These are phyloP conservation scores for Ceratocystis cacaofunesta DNA, from an alignment of 2,329 filamentous ascomycete species.

Conservation along the genomic window DNA sequence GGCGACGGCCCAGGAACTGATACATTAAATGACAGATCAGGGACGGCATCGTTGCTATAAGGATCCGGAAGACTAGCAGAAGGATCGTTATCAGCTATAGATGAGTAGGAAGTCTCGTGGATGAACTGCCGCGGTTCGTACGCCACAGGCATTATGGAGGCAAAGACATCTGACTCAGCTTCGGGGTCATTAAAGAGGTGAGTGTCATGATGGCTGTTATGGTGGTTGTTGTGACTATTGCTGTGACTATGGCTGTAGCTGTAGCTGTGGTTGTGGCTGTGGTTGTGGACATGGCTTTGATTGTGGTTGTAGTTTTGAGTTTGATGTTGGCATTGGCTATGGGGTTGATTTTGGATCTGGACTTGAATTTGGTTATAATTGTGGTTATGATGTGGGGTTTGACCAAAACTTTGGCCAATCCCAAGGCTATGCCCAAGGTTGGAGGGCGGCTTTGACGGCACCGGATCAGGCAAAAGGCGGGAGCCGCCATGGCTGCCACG, in stretches of 20 bases:
- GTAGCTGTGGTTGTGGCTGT: too few species aligned
- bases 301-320: too few species aligned
- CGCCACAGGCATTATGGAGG: slow-evolving; percentile 34
- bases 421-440: not conserved
- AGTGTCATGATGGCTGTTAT: slow-evolving; percentile 18
- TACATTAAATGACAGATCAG: slow-evolving; percentile 30
- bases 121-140: slow-evolving; percentile 37
- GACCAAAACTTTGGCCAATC: too few species aligned
- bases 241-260: too few species aligned
- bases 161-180: slow-evolving; percentile 14
- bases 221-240: slow-evolving; percentile 8
- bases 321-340: too few species aligned
- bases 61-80: slow-evolving; percentile 24
- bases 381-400: too few species aligned
- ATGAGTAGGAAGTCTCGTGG: slow-evolving; percentile 32
- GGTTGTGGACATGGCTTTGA: too few species aligned
- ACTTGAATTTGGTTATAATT: too few species aligned
- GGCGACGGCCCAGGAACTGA: slow-evolving; percentile 22
- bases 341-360: not conserved
- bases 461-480: slow-evolving; percentile 10
- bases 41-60: slow-evolving; percentile 30
- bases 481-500: slow-evolving; percentile 12
- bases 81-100: slow-evolving; percentile 28
- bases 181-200: slow-evolving; percentile 13
- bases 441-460: slow-evolving; percentile 9